A percentile compares a stretch with the other conserved stretches of the same genome.
phyloP scores from a whole-genome alignment of 208 protist species.

The Leishmania major region DNA sequence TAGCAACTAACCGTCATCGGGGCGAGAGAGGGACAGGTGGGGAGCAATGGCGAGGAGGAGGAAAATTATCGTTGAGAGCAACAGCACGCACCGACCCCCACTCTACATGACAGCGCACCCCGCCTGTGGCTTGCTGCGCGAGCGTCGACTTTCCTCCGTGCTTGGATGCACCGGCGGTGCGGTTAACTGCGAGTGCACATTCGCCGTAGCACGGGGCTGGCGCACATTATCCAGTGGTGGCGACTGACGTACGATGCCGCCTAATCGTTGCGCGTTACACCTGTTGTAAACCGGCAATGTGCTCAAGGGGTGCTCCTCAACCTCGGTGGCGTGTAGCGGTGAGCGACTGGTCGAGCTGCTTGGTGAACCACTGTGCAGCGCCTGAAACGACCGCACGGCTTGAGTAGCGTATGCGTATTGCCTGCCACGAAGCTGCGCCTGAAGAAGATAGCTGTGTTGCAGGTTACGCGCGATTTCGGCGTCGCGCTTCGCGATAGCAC shows the following conservation, averaged over 20 bases:
- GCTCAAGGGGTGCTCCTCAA: background rate
- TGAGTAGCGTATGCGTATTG: background rate
- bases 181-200: background rate
- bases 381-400: background rate
- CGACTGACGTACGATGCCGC: background rate
- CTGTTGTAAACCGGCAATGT: background rate
- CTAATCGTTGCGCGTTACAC: background rate
- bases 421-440: conserved; percentile 17
- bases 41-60: background rate
- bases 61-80: background rate
- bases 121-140: background rate
- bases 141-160: background rate
- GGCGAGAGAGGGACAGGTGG: background rate
- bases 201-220: background rate
- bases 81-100: background rate
- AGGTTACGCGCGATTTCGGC: conserved; percentile 34
- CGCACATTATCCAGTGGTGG: background rate
- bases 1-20: background rate
- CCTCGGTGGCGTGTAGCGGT: background rate
- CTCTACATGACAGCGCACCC: conserved; percentile 2
- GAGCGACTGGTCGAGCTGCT: background rate
- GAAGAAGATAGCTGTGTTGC: conserved; percentile 34
- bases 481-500: conserved; percentile 26
- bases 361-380: background rate
- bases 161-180: background rate